Conservation (phyloP, 106 monocot species). For the Apostasia ramifera region DNA sequence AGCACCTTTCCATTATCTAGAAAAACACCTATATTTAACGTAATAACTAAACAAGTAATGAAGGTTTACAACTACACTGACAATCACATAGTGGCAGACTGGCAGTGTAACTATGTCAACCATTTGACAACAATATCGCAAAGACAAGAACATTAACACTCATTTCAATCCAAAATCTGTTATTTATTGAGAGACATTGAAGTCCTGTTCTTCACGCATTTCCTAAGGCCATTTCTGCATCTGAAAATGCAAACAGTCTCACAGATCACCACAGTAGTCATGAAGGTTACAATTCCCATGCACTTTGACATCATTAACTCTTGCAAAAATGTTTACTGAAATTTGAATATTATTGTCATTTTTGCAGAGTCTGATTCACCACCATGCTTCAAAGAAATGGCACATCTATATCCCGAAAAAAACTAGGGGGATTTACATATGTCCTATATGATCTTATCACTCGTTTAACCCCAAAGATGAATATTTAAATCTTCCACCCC, state of each 20-base stretch:
- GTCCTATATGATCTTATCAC: no score
- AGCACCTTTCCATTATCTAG: constrained; percentile 55
- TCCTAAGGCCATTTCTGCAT: neutral
- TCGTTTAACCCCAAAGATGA: no score
- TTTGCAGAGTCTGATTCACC: no score
- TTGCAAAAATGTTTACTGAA: no score
- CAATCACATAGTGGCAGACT: neutral
- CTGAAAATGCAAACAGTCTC: neutral
- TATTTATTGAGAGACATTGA: neutral
- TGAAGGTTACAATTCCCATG: neutral
- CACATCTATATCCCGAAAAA: no score
- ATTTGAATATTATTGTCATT: no score
- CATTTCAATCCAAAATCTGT: no score
- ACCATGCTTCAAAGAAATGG: no score
- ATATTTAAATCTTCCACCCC: no score
- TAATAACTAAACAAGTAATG: neutral
- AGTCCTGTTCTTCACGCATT: neutral
- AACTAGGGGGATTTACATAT: no score
- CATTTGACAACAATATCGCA: neutral
- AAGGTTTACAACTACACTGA: neutral
- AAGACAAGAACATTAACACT: neutral
- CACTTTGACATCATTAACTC: neutral
- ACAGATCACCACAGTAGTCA: neutral
- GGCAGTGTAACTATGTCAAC: neutral
- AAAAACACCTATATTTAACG: neutral